Evolutionary conservation across 2,329 filamentous ascomycete genomes (phyloP).

Genomic region (Fusarium piperis): DNA sequence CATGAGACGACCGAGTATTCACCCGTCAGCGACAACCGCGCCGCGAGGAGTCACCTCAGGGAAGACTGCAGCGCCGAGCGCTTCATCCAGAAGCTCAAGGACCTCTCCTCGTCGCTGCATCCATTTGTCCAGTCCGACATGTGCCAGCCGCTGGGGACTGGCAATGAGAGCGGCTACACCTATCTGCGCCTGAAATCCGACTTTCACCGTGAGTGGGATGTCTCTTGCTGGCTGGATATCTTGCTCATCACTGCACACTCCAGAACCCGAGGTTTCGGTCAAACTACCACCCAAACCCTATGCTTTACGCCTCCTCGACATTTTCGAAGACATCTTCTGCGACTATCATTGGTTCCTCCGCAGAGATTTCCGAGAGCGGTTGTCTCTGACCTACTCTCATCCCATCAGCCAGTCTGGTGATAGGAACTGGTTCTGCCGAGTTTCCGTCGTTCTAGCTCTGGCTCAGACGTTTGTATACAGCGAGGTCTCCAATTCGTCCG

Average conservation of each 20-base stretch:
- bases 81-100: slow-evolving; percentile 19
- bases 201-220: slow-evolving; percentile 4
- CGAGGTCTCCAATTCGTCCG: neutral
- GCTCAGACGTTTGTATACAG: slow-evolving; percentile 8
- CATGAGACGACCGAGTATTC: neutral
- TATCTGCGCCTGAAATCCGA: slow-evolving; percentile 12
- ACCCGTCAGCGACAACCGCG: neutral
- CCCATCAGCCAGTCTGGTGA: slow-evolving; percentile 5
- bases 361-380: slow-evolving; percentile 5
- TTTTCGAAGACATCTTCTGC: slow-evolving; percentile 21
- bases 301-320: slow-evolving; percentile 11
- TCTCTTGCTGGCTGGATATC: neutral
- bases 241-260: neutral
- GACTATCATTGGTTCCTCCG: slow-evolving; percentile 21
- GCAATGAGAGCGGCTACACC: slow-evolving; percentile 9
- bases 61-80: slow-evolving; percentile 13
- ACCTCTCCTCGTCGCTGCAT: slow-evolving; percentile 9
- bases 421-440: slow-evolving; percentile 14
- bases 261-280: slow-evolving; percentile 10
- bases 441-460: slow-evolving; percentile 11
- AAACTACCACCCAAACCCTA: slow-evolving; percentile 12
- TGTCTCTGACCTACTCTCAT: neutral
- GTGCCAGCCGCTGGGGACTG: neutral
- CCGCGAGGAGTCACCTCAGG: neutral
- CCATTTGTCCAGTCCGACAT: slow-evolving; percentile 1